Evolutionary conservation across 192 early-diverging fungal genomes (phyloP).

Genomic region (Geosiphon pyriformis): DNA sequence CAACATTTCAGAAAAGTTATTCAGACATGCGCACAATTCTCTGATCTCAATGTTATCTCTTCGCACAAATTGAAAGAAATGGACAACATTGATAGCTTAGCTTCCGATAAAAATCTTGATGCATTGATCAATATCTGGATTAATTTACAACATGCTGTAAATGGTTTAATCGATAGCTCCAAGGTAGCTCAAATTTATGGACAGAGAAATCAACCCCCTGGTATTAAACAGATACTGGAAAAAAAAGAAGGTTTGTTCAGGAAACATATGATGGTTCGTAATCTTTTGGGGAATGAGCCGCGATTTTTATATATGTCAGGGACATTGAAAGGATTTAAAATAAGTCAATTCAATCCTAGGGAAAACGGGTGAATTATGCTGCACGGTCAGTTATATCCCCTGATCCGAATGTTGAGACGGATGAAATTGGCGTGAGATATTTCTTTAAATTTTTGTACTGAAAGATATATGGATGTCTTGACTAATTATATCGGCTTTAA

Average conservation of each 20-base stretch:
- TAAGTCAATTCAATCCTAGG: constrained; percentile 28
- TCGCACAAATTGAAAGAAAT: constrained; percentile 20
- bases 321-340: neutral
- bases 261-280: constrained; percentile 91
- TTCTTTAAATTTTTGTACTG: neutral
- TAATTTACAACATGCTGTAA: constrained; percentile 82
- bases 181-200: constrained; percentile 63
- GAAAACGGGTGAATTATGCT: constrained; percentile 99
- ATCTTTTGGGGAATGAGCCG: too few species aligned
- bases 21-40: constrained; percentile 65
- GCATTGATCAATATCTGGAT: constrained; percentile 59
- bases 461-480: neutral
- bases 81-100: constrained; percentile 26
- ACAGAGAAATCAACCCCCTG: constrained; percentile 72
- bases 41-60: constrained; percentile 42
- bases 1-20: constrained; percentile 79
- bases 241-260: constrained; percentile 99
- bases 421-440: constrained; percentile 76
- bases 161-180: constrained; percentile 89
- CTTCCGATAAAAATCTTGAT: constrained; percentile 35
- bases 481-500: neutral
- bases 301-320: too few species aligned
- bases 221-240: constrained; percentile 93
- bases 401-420: constrained; percentile 95
- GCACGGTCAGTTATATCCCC: constrained; percentile 97